phyloP scores from a whole-genome alignment of 306 rosid species.

The Geum urbanum region DNA sequence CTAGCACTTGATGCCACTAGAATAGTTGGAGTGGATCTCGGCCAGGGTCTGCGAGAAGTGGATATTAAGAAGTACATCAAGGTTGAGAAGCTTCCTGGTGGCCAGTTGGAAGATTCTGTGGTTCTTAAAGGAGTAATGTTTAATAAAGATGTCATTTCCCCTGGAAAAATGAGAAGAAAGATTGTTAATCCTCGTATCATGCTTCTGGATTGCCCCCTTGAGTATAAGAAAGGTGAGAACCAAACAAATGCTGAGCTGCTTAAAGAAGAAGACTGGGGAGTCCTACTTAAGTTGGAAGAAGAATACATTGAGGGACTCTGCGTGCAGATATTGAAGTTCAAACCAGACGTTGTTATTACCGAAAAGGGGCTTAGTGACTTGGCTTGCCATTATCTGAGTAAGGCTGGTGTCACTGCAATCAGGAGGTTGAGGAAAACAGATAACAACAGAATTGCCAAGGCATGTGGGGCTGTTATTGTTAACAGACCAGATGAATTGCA shows the following conservation, averaged over 20 bases:
- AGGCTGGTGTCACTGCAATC: slow-evolving; percentile 84
- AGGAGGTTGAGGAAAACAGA: slow-evolving; percentile 88
- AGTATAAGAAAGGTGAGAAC: slow-evolving; percentile 93
- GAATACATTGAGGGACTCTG: slow-evolving; percentile 84
- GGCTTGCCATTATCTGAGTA: slow-evolving; percentile 88
- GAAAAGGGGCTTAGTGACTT: slow-evolving; percentile 96
- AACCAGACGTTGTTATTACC: slow-evolving; percentile 83
- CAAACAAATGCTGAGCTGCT: slow-evolving; percentile 92
- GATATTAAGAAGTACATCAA: slow-evolving; percentile 89
- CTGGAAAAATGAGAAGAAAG: slow-evolving; percentile 96
- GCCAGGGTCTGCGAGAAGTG: slow-evolving; percentile 86
- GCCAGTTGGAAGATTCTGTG: slow-evolving; percentile 76
- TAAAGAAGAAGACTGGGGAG: slow-evolving; percentile 90
- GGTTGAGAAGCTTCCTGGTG: slow-evolving; percentile 95
- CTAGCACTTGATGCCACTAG: slow-evolving; percentile 88
- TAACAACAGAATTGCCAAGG: slow-evolving; percentile 89
- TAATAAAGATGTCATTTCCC: slow-evolving; percentile 86
- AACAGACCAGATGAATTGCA: slow-evolving; percentile 92
- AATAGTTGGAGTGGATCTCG: slow-evolving; percentile 83
- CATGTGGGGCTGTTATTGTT: slow-evolving; percentile 91
- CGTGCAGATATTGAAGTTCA: slow-evolving; percentile 77
- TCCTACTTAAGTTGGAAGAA: slow-evolving; percentile 80
- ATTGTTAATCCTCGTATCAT: slow-evolving; percentile 83
- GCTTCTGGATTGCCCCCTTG: slow-evolving; percentile 87
- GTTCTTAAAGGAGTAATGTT: slow-evolving; percentile 93